Evolutionary conservation across 129 eudicot genomes (phyloP), one percentile per base, ranked within the genome.

Genomic region (Solidago caesia): DNA sequence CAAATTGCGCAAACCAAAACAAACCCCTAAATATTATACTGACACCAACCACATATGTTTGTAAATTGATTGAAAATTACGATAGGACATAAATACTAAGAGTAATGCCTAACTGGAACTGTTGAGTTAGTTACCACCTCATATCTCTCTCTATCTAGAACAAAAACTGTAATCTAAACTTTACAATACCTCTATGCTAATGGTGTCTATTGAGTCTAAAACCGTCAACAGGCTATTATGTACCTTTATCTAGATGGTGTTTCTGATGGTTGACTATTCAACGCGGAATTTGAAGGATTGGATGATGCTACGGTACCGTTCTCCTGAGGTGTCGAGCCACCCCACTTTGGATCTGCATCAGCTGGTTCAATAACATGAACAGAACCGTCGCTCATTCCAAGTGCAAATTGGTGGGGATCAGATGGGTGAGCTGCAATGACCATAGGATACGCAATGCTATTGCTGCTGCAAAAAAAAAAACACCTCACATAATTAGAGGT

Each of bases 261-360:
- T 85, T 87, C 96, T 21, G 92, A 87, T 76, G 96, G 96, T 76
- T 90, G 92, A 85, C 92, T 85, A 77, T 87, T 87, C 81, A 85
- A 51, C 0, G 92, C 89, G 13, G 91, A 88, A 76, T 84, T 90
- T 49, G 93, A 87, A 26, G 93, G 91, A 71, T 85, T 76, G 3
- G 94, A 83, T n/a, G 90, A 85, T 2, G 77, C 67, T 52, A 87
- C 26, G 59, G 85, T 70, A 5, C 87, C 87, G 15, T 84, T 90
- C 8, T 87, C 90, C 60, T 81, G 92, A 64, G 89, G 63, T 6
- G 75, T 62, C 16, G 84, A 75, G 8, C 85, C 87, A 16, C 96
- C 91, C 97, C 97, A 91, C 72, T 91, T 91, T 4, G 83, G 83
- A 67, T 91, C 97, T 4, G 81, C 86, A 80, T 88, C 94, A 2